Evolutionary conservation across 2,329 filamentous ascomycete genomes (phyloP), one percentile per base, ranked within the genome.

Genomic region (Dissoconium aciculare): DNA sequence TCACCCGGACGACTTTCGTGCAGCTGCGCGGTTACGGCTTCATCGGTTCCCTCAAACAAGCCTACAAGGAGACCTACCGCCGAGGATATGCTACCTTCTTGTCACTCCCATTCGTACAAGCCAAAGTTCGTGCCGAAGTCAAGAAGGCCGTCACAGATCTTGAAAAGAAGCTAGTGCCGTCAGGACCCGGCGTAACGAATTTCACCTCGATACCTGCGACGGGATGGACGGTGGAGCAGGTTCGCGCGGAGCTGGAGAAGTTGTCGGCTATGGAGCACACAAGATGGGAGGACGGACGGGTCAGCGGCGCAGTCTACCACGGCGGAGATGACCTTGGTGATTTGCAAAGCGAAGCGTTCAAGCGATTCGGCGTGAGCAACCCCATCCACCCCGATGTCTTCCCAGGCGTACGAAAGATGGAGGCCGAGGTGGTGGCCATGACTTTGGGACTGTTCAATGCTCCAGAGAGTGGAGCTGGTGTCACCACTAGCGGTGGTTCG

Each of bases 301-400:
- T 98, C 32, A 91, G 81, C 25, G 89, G 89, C 16, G 87, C 89
- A 15, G 89, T 98, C 17, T 98, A 98, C 53, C 87, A 95, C 52
- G 89, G 89, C 41, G 89, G 89, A 31, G 70, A 80, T 23, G 75
- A 78, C 26, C 60, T 98, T 44, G 59, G 89, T 37, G 71, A 78
- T 49, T 63, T 98, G 23, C 89, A 98, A 62, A 80, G 81, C 4
- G 82, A 94, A 53, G 87, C 89, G 0, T 95, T 87, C 64, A 79
- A 80, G 42, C 79, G 80, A 56, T 98, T 98, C 55, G 87, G 84
- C 30, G 89, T 98, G 16, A 71, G 84, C 23, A 98, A 98, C 56
- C 89, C 89, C 3, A 89, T 98, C 44, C 89, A 98, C 55, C 89
- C 89, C 5, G 89, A 98, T 59, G 87, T 98, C 26, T 98, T 98